Conservation (phyloP, 192 early-diverging fungal species). For the Rhizophagus clarus region DNA sequence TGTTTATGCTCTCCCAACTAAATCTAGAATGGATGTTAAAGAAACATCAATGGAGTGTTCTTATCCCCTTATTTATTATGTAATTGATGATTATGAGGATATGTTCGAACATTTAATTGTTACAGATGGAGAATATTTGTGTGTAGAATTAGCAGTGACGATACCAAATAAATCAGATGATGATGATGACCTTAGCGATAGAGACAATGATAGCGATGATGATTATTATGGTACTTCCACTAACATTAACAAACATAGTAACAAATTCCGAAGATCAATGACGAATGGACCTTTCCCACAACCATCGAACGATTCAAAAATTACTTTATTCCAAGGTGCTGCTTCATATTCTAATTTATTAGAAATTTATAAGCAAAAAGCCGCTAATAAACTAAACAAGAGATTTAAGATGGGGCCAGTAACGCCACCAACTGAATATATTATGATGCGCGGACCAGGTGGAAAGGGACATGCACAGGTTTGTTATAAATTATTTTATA, state of each 20-base stretch:
- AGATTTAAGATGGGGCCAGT: slow-evolving; percentile 62
- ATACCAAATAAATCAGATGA: slow-evolving; percentile 54
- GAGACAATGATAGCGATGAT: slow-evolving; percentile 15
- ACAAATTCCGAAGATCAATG: neutral
- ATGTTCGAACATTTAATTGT: slow-evolving; percentile 87
- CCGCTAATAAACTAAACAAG: slow-evolving; percentile 62
- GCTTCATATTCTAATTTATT: slow-evolving; percentile 80
- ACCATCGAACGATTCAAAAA: slow-evolving; percentile 53
- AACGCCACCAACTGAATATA: slow-evolving; percentile 82
- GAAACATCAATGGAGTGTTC: slow-evolving; percentile 88
- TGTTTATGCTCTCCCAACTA: slow-evolving; percentile 89
- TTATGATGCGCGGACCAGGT: slow-evolving; percentile 93
- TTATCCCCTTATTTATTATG: slow-evolving; percentile 90
- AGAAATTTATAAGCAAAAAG: slow-evolving; percentile 84
- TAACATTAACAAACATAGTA: neutral
- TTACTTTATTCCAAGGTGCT: slow-evolving; percentile 90
- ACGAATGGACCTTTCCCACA: slow-evolving; percentile 33
- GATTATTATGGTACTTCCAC: slow-evolving; percentile 19
- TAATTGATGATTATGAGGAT: slow-evolving; percentile 91
- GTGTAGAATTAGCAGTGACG: slow-evolving; percentile 83
- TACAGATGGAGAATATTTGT: slow-evolving; percentile 83
- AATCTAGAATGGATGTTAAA: slow-evolving; percentile 89
- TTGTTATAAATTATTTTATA: slow-evolving; percentile 31
- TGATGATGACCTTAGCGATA: slow-evolving; percentile 28
- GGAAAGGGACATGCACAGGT: slow-evolving; percentile 90